Conservation (phyloP, 202 grass and related monocot species). For the Schoenoplectus triqueter region DNA sequence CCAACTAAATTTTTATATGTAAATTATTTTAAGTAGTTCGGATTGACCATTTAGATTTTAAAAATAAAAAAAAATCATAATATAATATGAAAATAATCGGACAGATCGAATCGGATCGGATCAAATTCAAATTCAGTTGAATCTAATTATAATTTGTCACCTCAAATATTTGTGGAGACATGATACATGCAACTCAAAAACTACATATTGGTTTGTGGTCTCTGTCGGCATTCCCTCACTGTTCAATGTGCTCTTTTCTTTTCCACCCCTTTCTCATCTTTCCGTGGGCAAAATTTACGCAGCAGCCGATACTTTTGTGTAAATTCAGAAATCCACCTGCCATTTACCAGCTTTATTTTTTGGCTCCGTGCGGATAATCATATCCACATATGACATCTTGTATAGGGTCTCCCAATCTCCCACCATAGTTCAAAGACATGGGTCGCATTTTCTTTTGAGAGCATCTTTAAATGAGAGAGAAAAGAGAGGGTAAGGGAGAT, state of each 20-base stretch:
- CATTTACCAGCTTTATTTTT: slow-evolving; percentile 34
- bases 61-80: too few relatives aligned
- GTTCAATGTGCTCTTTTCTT: slow-evolving; percentile 33
- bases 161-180: not conserved
- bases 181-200: slow-evolving; percentile 40
- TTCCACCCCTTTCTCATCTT: not conserved
- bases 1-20: too few relatives aligned
- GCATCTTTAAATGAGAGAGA: slow-evolving; percentile 1
- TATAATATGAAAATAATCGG: too few relatives aligned
- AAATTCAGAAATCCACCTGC: slow-evolving; percentile 24
- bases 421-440: not conserved
- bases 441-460: slow-evolving; percentile 20
- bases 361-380: slow-evolving; percentile 24
- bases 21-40: too few relatives aligned
- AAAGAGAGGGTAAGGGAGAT: too few relatives aligned
- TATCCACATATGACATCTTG: not conserved
- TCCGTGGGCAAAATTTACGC: slow-evolving; percentile 11
- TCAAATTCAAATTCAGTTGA: too few relatives aligned
- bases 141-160: too few relatives aligned
- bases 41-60: too few relatives aligned
- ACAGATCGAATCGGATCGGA: too few relatives aligned
- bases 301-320: slow-evolving; percentile 29
- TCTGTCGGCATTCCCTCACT: slow-evolving; percentile 37
- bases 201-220: slow-evolving; percentile 39
- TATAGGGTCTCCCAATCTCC: not conserved